A percentile compares a stretch with the other conserved stretches of the same genome.
Evolutionary conservation across 2,329 filamentous ascomycete genomes (phyloP).

Genomic region (Pseudopyricularia javanii): DNA sequence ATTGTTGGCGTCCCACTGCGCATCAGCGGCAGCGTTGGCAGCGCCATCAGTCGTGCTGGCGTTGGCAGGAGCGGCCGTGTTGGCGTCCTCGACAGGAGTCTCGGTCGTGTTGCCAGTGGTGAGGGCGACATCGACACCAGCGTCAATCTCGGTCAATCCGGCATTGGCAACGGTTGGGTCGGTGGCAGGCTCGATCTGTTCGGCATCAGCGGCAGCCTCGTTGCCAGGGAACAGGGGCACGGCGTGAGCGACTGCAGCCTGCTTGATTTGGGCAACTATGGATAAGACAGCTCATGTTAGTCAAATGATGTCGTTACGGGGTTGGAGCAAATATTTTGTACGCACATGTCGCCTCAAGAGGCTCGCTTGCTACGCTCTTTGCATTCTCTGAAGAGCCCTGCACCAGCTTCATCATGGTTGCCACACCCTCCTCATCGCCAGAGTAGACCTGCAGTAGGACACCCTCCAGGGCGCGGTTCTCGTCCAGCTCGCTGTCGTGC

Average conservation of each 20-base stretch:
- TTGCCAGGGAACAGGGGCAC: conserved; percentile 22
- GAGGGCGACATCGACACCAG: conserved; percentile 25
- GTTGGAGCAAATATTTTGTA: not conserved
- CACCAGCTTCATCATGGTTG: conserved; percentile 66
- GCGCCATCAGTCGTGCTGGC: conserved; percentile 37
- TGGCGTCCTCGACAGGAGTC: conserved; percentile 15
- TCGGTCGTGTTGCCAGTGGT: conserved; percentile 27
- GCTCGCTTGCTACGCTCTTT: conserved; percentile 49
- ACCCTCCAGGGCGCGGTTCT: conserved; percentile 72
- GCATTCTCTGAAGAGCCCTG: conserved; percentile 58
- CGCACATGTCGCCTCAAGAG: conserved; percentile 59
- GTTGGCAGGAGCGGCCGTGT: conserved; percentile 28
- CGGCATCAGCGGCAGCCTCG: conserved; percentile 16
- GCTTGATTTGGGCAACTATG: conserved; percentile 46
- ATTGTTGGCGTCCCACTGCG: conserved; percentile 43
- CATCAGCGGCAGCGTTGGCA: conserved; percentile 48
- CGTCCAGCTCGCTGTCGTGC: conserved; percentile 49
- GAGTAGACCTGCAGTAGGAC: conserved; percentile 68
- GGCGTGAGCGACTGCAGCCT: conserved; percentile 39
- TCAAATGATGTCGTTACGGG: not conserved
- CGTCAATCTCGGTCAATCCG: conserved; percentile 54
- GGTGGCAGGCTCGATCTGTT: conserved; percentile 25
- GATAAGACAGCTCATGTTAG: not conserved
- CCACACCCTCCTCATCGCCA: conserved; percentile 62
- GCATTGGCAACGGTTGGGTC: conserved; percentile 59